Conservation (phyloP, 2,329 filamentous ascomycete species). For the Aureobasidium leucospermi region DNA sequence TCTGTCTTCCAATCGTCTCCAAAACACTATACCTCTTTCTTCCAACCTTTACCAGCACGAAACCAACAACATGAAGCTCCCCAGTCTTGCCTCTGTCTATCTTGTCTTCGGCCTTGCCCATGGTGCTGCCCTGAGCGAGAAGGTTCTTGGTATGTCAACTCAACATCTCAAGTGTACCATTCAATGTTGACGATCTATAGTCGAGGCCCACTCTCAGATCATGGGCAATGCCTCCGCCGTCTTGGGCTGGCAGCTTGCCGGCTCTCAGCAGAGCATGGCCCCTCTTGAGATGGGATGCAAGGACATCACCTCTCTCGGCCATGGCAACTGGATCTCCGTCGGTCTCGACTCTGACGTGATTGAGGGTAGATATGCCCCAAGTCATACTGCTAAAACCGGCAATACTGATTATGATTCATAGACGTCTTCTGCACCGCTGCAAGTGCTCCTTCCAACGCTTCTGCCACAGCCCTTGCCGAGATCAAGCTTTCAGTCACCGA, state of each 20-base stretch:
- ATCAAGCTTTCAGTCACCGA: slow-evolving; percentile 20
- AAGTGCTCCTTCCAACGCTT: slow-evolving; percentile 15
- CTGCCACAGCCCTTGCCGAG: slow-evolving; percentile 16
- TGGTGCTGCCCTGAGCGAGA: neutral
- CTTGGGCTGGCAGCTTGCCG: slow-evolving; percentile 26
- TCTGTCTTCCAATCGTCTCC: neutral
- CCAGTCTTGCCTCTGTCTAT: neutral
- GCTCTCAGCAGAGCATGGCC: slow-evolving; percentile 16
- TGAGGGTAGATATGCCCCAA: neutral
- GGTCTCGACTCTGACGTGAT: slow-evolving; percentile 19
- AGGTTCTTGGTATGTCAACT: neutral
- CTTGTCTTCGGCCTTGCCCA: neutral
- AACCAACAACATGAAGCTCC: neutral
- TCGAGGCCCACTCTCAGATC: slow-evolving; percentile 7
- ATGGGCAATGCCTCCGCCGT: slow-evolving; percentile 21
- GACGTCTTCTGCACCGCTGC: slow-evolving; percentile 20
- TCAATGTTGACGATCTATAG: neutral
- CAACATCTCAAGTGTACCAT: neutral
- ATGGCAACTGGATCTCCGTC: slow-evolving; percentile 19
- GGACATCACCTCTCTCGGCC: slow-evolving; percentile 17
- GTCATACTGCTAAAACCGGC: neutral
- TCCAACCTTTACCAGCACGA: neutral
- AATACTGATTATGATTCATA: neutral
- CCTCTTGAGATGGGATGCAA: slow-evolving; percentile 18
- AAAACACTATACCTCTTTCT: neutral